Base-by-base conservation (phyloP, 2,329 filamentous ascomycete genomes). In the Venturia carpophila region DNA sequence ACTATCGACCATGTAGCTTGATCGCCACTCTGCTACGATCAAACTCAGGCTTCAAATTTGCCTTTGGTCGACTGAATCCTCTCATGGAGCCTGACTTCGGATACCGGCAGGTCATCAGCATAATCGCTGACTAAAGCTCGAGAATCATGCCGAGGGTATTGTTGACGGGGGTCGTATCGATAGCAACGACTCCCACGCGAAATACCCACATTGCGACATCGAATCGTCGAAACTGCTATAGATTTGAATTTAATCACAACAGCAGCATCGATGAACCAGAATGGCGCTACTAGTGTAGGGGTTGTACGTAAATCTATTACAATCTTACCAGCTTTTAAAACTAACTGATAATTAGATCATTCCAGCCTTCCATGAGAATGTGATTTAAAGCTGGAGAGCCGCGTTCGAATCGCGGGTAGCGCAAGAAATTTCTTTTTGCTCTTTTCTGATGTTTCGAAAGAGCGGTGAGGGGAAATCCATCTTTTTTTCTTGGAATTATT, bases 211-310 rank as follows among this genome's bases (percentile, higher is more conserved):
- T 10, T 0, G 47, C 21, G 47, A 27, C 24, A 21, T 10, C 21
- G 45, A 10, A 52, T 10, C 11, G 10, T 41, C 39, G 15, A 41
- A 41, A 10, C 39, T 41, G 39, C 2, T 30, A 52, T 52, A 27
- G 2, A 11, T 15, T 52, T 13, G 1, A 1, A 24, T 13, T 21
- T 1, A 10, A 21, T 27, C 10, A 5, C n/a, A 15, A 1, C 1
- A 5, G 1, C 6, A 27, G 9, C 47, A 27, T 52, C 21, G 27
- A 13, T 17, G 21, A 17, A 21, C 27, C 11, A 21, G 17, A 27
- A 13, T 52, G 47, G 47, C 47, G 47, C 47, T 52, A 52, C 47
- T 52, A 52, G 47, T 52, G 47, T 52, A 52, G 47, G 47, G 47
- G 47, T 52, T 52, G 24, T 52, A 24, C 21, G 21, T 27, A 3